phyloP scores from a whole-genome alignment of 2,329 filamentous ascomycete species.

The Paracoccidioides lutzii region DNA sequence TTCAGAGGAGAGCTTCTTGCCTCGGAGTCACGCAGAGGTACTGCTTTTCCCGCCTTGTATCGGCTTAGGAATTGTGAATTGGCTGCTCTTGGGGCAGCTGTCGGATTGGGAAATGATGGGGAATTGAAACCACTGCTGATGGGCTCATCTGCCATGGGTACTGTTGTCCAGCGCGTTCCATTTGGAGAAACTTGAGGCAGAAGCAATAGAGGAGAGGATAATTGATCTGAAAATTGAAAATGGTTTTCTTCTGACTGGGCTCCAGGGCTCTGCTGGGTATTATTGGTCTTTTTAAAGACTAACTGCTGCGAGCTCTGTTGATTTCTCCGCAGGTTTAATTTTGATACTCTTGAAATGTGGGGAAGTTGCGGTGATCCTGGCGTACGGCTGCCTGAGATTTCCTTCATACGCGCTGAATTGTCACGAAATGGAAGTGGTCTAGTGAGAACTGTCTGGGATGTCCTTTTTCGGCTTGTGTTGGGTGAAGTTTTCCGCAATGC shows the following conservation, averaged over 20 bases:
- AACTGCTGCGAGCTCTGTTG: neutral
- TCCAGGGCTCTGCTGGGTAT: neutral
- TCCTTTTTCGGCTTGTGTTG: slow-evolving; percentile 1
- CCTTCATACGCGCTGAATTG: neutral
- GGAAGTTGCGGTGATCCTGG: neutral
- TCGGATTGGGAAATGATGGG: neutral
- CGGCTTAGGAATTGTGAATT: neutral
- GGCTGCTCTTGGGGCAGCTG: neutral
- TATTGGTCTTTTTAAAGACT: neutral
- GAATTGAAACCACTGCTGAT: neutral
- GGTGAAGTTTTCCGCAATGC: neutral
- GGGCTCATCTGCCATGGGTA: slow-evolving; percentile 1
- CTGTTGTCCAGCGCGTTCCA: slow-evolving; percentile 1
- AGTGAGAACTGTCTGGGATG: neutral
- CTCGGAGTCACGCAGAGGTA: neutral
- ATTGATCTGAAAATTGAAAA: neutral
- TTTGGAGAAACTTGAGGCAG: neutral
- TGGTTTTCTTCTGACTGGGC: neutral
- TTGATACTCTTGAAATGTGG: neutral
- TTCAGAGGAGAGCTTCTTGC: neutral
- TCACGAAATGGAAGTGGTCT: neutral
- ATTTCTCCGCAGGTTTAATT: neutral
- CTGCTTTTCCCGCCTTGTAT: neutral
- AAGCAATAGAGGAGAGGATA: neutral
- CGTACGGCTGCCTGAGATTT: neutral